Evolutionary conservation across 2,329 filamentous ascomycete genomes (phyloP), one percentile per base, ranked within the genome.

Genomic region (Alternaria sp.): DNA sequence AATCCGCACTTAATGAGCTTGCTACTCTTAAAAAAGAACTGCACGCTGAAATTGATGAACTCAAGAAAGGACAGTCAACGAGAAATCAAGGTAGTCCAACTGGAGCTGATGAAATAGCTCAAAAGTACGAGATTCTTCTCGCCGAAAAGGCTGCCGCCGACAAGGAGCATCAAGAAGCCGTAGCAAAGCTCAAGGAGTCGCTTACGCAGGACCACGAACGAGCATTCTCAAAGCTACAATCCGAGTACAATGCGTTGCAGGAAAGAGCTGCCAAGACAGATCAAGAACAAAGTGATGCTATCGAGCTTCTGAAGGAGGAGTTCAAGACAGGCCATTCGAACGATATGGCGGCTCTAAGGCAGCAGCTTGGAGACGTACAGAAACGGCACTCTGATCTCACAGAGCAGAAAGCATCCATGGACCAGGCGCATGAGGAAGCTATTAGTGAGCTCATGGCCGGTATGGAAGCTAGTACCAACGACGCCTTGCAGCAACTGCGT

Each of bases 371-470:
- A 2, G 60, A 66, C 22, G 27, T 74, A 22, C 69, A 75, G 53
- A 71, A 69, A 53, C 64, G 67, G 34, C 70, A 77, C 54, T 58
- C 58, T 16, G 71, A 74, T 8, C 68, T 77, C 2, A 60, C 53
- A 1, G 72, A 76, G 46, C 72, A 77, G 54, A 76, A 76, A 54
- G 52, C 62, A 2, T 44, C 68, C 4, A 74, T 68, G 61, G 74
- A 75, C 8, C 67, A 69, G 12, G 71, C 74, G 5, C 76, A 78
- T 25, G 75, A 78, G 48, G 71, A 74, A 20, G 75, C 75, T 12
- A 77, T 79, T n/a, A 67, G 71, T 8, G 75, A 77, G 54, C 59
- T 79, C 4, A 78, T 75, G 71, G 41, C 64, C 1, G 71, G 71
- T 43, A 78, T 79, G 75, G 74, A 78, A 54, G 65, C 71, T 11